Evolutionary conservation across 345 rosid species (phyloP).

Genomic region (Raphanus sativus): DNA sequence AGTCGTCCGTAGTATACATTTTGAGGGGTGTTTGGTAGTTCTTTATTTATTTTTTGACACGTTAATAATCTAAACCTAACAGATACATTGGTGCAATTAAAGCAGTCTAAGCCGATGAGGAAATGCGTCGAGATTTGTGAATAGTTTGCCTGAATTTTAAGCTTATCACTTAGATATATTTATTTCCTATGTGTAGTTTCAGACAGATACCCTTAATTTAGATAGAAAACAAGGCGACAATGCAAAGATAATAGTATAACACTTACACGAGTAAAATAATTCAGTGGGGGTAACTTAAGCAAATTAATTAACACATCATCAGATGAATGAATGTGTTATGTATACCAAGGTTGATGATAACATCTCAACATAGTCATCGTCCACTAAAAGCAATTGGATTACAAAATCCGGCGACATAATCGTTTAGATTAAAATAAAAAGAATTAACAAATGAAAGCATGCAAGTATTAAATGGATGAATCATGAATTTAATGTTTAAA

Average conservation of each 20-base stretch:
- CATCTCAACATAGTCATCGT: neutral
- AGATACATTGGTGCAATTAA: slow-evolving; percentile 12
- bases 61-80: neutral
- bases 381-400: neutral
- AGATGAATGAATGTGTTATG: neutral
- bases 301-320: neutral
- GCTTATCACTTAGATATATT: neutral
- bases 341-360: neutral
- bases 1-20: neutral
- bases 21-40: neutral
- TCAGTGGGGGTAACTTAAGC: neutral
- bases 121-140: slow-evolving; percentile 24
- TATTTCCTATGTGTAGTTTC: neutral
- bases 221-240: neutral
- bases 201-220: neutral
- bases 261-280: neutral
- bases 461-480: neutral
- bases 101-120: slow-evolving; percentile 14
- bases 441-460: neutral
- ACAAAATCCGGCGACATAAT: neutral
- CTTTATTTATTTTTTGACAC: neutral
- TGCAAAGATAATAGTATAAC: neutral
- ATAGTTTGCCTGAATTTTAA: neutral
- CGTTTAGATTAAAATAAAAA: neutral
- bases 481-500: neutral